Percentiles rank a stretch among this genome's conserved stretches.
These are phyloP conservation scores for Panicum virgatum DNA, from an alignment of 202 grass and related monocot species.

Conservation along the genomic window DNA sequence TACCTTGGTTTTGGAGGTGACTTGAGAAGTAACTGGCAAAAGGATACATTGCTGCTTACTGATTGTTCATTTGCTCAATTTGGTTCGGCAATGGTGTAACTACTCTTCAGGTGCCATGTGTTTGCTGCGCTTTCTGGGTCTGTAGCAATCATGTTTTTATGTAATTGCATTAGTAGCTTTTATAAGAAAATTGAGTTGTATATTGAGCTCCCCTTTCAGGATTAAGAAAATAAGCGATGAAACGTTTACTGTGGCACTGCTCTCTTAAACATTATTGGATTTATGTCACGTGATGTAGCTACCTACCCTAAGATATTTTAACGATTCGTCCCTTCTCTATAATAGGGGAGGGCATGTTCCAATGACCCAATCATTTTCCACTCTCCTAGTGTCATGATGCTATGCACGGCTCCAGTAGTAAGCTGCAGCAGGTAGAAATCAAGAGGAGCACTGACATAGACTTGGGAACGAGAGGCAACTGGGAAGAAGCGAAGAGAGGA, in stretches of 20 bases:
- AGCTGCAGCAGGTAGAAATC: neutral
- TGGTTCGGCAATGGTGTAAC: neutral
- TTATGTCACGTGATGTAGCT: neutral
- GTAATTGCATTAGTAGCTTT: neutral
- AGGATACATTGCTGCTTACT: neutral
- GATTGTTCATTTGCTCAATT: neutral
- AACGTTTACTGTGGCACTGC: neutral
- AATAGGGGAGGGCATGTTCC: neutral
- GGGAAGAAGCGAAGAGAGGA: too few relatives aligned
- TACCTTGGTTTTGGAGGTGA: neutral
- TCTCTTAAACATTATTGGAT: neutral
- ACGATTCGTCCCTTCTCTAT: neutral
- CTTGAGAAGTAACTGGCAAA: neutral
- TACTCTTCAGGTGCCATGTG: neutral
- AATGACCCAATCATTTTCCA: neutral
- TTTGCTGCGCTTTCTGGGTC: neutral
- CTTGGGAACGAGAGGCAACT: neutral
- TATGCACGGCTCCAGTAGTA: neutral
- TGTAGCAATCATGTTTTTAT: neutral
- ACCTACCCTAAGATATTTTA: neutral
- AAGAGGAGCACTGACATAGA: too few relatives aligned
- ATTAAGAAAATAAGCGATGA: neutral
- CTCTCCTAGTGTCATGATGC: too few relatives aligned
- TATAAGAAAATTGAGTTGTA: neutral
- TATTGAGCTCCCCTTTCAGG: neutral